Conservation (phyloP, 1,284 basidiomycete genomes). For the Takashimella koratensis region DNA sequence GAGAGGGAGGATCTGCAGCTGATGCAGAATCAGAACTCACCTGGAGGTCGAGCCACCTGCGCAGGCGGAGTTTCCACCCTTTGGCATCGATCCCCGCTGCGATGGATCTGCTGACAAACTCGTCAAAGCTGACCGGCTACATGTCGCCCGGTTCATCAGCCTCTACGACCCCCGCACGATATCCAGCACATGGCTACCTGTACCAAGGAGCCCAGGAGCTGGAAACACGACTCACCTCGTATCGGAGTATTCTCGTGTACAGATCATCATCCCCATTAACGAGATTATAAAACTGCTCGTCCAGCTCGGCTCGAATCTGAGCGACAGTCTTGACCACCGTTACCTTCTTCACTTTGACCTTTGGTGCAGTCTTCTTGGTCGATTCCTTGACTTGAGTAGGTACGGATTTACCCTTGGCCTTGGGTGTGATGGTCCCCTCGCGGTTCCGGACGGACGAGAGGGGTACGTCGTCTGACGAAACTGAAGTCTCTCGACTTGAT, state of each 20-base stretch:
- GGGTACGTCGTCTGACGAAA: too few relatives aligned
- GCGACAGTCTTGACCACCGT: constrained; percentile 2
- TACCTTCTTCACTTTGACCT: constrained; percentile 12
- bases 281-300: constrained; percentile 21
- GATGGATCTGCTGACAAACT: constrained; percentile 35
- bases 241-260: constrained; percentile 30
- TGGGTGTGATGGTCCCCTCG: not conserved
- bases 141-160: constrained; percentile 36
- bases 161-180: constrained; percentile 32
- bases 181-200: constrained; percentile 12
- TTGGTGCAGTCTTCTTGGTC: not conserved
- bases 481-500: too few relatives aligned
- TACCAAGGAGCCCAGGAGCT: too few relatives aligned
- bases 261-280: constrained; percentile 27
- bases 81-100: constrained; percentile 26
- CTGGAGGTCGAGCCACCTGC: constrained; percentile 40
- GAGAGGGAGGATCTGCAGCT: not conserved
- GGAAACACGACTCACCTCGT: constrained; percentile 23
- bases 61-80: constrained; percentile 39
- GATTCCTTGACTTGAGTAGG: too few relatives aligned
- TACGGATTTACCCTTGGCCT: not conserved
- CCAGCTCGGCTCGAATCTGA: constrained; percentile 6
- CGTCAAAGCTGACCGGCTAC: constrained; percentile 46
- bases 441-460: too few relatives aligned
- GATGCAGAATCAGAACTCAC: constrained; percentile 22